Conservation (phyloP, 768 basidiomycete species). For the Trametes elegans region DNA sequence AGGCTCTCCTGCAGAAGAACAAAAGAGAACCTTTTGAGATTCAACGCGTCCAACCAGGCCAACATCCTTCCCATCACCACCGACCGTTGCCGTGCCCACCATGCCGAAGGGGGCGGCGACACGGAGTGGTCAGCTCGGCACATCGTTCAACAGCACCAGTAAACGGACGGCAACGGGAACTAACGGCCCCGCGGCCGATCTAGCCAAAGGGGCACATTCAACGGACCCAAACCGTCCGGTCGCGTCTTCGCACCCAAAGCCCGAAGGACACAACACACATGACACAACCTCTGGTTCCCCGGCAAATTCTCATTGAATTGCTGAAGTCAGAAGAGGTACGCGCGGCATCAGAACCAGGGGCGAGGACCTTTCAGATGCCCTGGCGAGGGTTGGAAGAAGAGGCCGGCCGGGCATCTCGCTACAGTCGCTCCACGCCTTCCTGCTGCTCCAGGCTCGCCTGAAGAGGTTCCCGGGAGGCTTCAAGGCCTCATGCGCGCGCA, state of each 20-base stretch:
- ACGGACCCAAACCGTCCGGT: not conserved
- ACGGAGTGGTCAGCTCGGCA: not conserved
- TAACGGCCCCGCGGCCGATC: too few relatives aligned
- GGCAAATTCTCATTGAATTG: too few relatives aligned
- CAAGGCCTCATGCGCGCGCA: not conserved
- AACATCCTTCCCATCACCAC: not conserved
- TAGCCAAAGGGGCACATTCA: too few relatives aligned
- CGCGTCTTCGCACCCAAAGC: not conserved
- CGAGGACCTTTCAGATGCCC: too few relatives aligned
- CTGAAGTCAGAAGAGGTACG: too few relatives aligned
- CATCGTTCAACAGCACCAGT: not conserved
- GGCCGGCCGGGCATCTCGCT: too few relatives aligned
- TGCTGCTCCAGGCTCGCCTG: not conserved
- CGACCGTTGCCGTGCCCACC: conserved; percentile 1
- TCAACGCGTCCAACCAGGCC: not conserved
- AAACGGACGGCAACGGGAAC: not conserved
- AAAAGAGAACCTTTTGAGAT: not conserved
- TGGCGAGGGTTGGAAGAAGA: too few relatives aligned
- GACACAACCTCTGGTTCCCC: too few relatives aligned
- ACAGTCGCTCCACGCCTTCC: not conserved
- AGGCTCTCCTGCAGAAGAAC: not conserved
- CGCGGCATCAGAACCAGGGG: too few relatives aligned
- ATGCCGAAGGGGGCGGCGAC: not conserved
- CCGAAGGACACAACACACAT: too few relatives aligned
- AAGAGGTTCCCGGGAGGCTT: not conserved